Percentiles rank a stretch among this genome's conserved stretches.
phyloP scores from a whole-genome alignment of 2,329 filamentous ascomycete species.

The Fusarium transvaalense region DNA sequence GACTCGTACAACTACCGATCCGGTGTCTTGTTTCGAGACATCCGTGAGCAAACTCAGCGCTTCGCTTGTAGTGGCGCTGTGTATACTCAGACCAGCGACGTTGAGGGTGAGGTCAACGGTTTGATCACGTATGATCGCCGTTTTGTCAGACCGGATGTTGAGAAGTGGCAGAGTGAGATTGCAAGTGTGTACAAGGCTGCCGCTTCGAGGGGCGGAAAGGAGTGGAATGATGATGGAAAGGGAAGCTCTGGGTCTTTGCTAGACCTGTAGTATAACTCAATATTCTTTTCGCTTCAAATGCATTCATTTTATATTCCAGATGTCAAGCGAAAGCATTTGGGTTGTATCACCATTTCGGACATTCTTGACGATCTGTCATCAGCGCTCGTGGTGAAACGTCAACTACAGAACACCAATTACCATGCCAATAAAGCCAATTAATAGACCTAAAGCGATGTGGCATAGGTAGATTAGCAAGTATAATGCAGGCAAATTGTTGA shows the following conservation, averaged over 20 bases:
- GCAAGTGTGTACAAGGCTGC: conserved; percentile 70
- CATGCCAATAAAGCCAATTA: fast-evolving
- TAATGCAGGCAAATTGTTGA: fast-evolving
- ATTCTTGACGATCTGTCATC: too few relatives aligned
- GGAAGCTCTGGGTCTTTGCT: not conserved
- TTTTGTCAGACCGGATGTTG: conserved; percentile 66
- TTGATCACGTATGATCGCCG: conserved; percentile 77
- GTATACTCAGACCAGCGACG: conserved; percentile 81
- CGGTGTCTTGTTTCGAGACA: conserved; percentile 69
- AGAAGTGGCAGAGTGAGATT: conserved; percentile 72
- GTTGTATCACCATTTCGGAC: not conserved
- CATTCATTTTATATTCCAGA: not conserved
- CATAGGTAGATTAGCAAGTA: fast-evolving
- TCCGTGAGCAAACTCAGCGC: conserved; percentile 69
- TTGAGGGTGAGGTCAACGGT: conserved; percentile 81
- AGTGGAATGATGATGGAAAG: not conserved
- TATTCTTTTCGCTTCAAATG: fast-evolving
- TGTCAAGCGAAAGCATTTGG: too few relatives aligned
- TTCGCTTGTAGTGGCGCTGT: conserved; percentile 76
- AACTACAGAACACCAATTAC: not conserved
- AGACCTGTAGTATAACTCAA: conserved; percentile 2
- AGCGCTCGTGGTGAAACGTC: not conserved
- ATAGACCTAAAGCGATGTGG: not conserved
- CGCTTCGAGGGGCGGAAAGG: conserved; percentile 39
- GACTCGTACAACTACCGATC: conserved; percentile 76